These are phyloP conservation scores for Parascedosporium putredinis DNA, from an alignment of 2,329 filamentous ascomycete genomes.

Conservation along the genomic window DNA sequence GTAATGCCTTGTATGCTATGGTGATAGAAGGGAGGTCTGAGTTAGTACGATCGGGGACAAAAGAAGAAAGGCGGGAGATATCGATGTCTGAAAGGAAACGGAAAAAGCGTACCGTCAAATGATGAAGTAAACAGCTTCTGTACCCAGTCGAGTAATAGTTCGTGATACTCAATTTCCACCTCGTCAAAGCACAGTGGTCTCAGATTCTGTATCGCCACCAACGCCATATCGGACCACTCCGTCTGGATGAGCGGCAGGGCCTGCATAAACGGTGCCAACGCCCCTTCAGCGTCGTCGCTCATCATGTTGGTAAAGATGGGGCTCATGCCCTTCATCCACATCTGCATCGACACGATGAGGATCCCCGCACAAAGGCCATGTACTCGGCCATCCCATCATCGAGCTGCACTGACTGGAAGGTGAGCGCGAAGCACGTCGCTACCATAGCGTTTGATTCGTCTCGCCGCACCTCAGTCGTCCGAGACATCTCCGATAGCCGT, in stretches of 20 bases:
- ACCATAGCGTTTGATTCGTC: constrained; percentile 50
- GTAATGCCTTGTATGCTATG: constrained; percentile 39
- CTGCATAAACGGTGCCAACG: constrained; percentile 35
- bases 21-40: background rate
- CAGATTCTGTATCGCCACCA: constrained; percentile 30
- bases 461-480: constrained; percentile 26
- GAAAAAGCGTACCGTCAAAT: constrained; percentile 34
- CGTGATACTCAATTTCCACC: constrained; percentile 36
- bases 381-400: constrained; percentile 50
- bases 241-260: constrained; percentile 33
- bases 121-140: constrained; percentile 42
- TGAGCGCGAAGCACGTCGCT: constrained; percentile 48
- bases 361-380: constrained; percentile 50
- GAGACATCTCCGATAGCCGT: constrained; percentile 33
- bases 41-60: background rate
- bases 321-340: constrained; percentile 36
- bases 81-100: no score
- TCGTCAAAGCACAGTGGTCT: constrained; percentile 30
- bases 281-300: constrained; percentile 27
- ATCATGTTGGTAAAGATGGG: constrained; percentile 40
- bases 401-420: constrained; percentile 47
- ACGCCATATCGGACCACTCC: constrained; percentile 36
- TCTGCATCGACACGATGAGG: constrained; percentile 42
- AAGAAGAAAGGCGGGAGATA: background rate
- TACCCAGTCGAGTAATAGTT: constrained; percentile 34